Evolutionary conservation across 768 basidiomycete genomes (phyloP).

Genomic region (Terana coerulea): DNA sequence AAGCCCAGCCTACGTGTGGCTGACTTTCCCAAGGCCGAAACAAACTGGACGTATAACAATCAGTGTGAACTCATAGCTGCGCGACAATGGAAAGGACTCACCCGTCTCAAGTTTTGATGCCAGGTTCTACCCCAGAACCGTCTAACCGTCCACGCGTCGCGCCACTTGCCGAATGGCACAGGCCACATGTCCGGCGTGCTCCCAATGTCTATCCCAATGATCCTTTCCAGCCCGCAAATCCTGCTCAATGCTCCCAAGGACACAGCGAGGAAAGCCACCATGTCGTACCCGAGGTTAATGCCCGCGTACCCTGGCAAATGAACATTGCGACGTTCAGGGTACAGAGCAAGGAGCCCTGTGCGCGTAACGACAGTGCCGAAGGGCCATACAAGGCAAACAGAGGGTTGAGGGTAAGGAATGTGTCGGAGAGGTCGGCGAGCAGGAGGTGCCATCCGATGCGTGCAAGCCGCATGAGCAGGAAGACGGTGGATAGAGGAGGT

Average conservation of each 20-base stretch:
- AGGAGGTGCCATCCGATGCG: conserved; percentile 7
- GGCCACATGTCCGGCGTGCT: conserved; percentile 15
- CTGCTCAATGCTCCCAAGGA: conserved; percentile 7
- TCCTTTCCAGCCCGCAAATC: no score
- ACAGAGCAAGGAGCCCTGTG: conserved; percentile 6
- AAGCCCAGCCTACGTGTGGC: conserved; percentile 8
- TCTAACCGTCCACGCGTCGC: conserved; percentile 19
- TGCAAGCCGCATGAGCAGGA: not conserved
- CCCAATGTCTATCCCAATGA: no score
- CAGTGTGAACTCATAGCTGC: no score
- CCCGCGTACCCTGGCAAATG: conserved; percentile 3
- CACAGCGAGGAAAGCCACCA: conserved; percentile 5
- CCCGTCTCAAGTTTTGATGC: conserved; percentile 20
- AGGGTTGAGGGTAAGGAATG: not conserved
- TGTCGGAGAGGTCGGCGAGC: conserved; percentile 9
- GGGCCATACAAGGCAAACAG: not conserved
- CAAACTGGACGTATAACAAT: conserved; percentile 9
- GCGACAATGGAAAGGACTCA: no score
- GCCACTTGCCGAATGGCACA: conserved; percentile 15
- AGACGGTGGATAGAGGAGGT: conserved; percentile 6
- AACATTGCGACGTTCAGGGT: not conserved
- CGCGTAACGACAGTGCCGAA: not conserved
- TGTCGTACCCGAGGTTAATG: conserved; percentile 10
- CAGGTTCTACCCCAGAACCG: conserved; percentile 20
- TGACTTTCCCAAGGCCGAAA: conserved; percentile 11